These are phyloP conservation scores for Rhizodiscina lignyota DNA, from an alignment of 495 filamentous ascomycete species.

Conservation along the genomic window DNA sequence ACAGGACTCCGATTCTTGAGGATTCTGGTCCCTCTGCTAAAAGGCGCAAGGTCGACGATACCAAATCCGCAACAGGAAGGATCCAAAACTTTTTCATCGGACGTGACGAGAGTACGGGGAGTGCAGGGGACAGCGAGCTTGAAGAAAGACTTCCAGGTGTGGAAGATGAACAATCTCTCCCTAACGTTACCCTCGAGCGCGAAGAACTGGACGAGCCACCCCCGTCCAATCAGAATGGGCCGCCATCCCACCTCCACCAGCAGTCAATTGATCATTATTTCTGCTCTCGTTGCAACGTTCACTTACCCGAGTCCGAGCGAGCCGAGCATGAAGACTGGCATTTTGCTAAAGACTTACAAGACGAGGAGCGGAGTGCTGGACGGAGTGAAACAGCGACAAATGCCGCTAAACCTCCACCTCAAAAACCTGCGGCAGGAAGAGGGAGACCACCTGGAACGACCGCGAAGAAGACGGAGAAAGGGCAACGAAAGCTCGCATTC, in stretches of 20 bases:
- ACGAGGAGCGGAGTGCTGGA: constrained; percentile 56
- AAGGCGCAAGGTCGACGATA: constrained; percentile 29
- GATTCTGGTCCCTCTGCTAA: constrained; percentile 18
- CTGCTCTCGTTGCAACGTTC: constrained; percentile 50
- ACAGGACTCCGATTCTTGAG: constrained; percentile 3
- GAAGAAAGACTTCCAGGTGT: not conserved
- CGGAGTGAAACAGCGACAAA: not conserved
- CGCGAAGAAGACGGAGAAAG: not conserved
- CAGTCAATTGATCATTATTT: constrained; percentile 29
- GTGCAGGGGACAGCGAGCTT: too few species aligned
- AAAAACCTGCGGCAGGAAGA: not conserved
- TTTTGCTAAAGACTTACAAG: constrained; percentile 73
- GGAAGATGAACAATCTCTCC: not conserved
- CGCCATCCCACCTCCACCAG: constrained; percentile 11
- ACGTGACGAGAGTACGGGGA: too few species aligned
- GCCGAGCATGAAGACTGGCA: constrained; percentile 90
- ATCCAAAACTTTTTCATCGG: too few species aligned
- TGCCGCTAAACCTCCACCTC: not conserved
- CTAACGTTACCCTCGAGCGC: not conserved
- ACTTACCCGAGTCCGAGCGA: constrained; percentile 36
- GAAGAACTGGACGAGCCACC: not conserved
- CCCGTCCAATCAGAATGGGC: not conserved
- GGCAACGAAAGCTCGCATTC: not conserved
- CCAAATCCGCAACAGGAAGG: constrained; percentile 23
- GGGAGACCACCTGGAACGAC: not conserved